A percentile compares a stretch with the other conserved stretches of the same genome.
Conservation (phyloP, 2,329 filamentous ascomycete genomes). For the Ambrosiella xylebori region DNA sequence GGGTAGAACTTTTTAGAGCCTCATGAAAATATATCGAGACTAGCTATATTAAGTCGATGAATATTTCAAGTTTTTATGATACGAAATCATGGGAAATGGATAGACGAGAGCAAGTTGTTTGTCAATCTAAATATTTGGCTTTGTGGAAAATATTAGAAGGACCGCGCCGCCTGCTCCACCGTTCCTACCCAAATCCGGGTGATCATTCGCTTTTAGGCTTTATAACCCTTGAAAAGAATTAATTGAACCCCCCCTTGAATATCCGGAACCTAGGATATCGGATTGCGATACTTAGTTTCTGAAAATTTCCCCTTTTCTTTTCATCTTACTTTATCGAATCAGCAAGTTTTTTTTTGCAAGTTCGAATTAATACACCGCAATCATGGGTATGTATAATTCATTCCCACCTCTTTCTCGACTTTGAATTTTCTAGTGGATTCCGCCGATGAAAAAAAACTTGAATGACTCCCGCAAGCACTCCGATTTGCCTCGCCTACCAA, state of each 20-base stretch:
- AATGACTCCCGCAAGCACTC: not conserved
- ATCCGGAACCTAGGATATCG: not conserved
- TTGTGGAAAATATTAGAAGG: too few relatives aligned
- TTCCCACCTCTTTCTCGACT: not conserved
- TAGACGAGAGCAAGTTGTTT: too few relatives aligned
- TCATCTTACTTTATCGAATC: conserved; percentile 6
- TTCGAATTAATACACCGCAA: conserved; percentile 33
- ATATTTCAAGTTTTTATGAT: too few relatives aligned
- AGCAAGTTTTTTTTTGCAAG: conserved; percentile 25
- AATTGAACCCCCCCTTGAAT: not conserved
- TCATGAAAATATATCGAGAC: too few relatives aligned
- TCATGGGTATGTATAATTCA: conserved; percentile 36
- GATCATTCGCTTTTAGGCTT: not conserved
- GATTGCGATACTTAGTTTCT: conserved; percentile 1
- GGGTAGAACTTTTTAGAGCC: too few relatives aligned
- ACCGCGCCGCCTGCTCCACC: too few relatives aligned
- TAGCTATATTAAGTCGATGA: too few relatives aligned
- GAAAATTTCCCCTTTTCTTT: conserved; percentile 7
- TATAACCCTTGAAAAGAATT: not conserved
- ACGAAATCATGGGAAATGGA: too few relatives aligned
- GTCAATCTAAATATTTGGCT: too few relatives aligned
- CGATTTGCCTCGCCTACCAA: not conserved
- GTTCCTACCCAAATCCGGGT: not conserved
- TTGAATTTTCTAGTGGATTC: not conserved
- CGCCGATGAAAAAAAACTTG: not conserved